phyloP scores from a whole-genome alignment of 2,329 filamentous ascomycete species.

The Sporothrix mexicana region DNA sequence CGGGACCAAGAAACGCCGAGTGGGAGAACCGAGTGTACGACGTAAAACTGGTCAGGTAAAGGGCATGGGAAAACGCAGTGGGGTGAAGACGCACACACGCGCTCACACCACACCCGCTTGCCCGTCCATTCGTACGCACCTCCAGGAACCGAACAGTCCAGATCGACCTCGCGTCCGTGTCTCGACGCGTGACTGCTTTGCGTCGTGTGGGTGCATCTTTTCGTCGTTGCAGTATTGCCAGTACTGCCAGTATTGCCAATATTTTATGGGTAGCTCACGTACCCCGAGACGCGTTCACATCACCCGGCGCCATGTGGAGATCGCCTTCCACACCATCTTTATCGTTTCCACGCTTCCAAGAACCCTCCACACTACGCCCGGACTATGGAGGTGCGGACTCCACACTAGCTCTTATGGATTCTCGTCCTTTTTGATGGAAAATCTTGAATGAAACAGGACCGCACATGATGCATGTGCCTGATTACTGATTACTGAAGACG shows the following conservation, averaged over 20 bases:
- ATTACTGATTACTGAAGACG: background rate
- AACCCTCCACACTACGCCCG: background rate
- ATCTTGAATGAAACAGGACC: background rate
- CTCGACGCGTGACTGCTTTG: background rate
- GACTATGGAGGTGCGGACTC: background rate
- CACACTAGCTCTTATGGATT: background rate
- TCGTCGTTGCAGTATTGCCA: too few species aligned
- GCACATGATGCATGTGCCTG: background rate
- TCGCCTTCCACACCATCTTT: background rate
- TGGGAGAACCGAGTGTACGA: background rate
- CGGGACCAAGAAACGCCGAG: slow-evolving; percentile 17
- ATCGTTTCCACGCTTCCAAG: background rate
- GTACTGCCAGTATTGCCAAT: too few species aligned
- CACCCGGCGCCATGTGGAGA: background rate
- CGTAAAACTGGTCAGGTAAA: too few species aligned
- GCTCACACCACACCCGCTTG: background rate
- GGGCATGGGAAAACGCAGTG: background rate
- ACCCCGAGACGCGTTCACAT: background rate
- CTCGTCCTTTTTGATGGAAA: too few species aligned
- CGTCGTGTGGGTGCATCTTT: too few species aligned
- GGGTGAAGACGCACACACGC: background rate
- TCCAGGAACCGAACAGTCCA: background rate
- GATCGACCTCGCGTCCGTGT: slow-evolving; percentile 1
- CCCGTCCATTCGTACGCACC: background rate
- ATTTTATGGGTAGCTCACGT: background rate